Conservation (phyloP, 2,329 filamentous ascomycete genomes). For the Penicillium sp. region DNA sequence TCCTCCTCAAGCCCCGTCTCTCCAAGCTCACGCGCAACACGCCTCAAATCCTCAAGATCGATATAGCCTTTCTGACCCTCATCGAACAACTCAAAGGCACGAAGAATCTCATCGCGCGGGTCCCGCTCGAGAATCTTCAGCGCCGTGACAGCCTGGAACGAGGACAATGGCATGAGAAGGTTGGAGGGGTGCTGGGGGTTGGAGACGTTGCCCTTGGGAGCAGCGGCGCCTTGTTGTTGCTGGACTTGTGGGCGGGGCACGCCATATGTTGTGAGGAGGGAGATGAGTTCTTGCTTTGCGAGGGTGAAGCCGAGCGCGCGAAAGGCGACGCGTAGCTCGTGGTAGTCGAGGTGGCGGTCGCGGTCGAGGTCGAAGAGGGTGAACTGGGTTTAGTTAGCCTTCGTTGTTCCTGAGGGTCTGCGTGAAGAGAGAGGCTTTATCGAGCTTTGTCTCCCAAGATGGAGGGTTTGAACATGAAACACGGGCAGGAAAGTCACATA, state of each 20-base stretch:
- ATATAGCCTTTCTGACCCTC: constrained; percentile 89
- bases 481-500: constrained; percentile 49
- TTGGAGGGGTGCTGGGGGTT: constrained; percentile 60
- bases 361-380: constrained; percentile 95
- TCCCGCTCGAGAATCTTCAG: constrained; percentile 78
- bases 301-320: constrained; percentile 94
- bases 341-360: constrained; percentile 91
- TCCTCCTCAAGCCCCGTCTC: constrained; percentile 85
- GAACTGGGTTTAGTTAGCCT: constrained; percentile 58
- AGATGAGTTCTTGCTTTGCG: constrained; percentile 78
- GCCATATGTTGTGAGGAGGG: constrained; percentile 77
- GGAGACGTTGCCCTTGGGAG: constrained; percentile 31
- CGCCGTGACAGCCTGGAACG: constrained; percentile 75
- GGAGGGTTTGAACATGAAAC: background rate
- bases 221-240: constrained; percentile 25
- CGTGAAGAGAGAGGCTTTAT: background rate
- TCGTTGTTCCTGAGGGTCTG: background rate
- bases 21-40: constrained; percentile 85
- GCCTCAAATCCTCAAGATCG: constrained; percentile 78
- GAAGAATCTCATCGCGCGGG: constrained; percentile 83
- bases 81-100: constrained; percentile 92
- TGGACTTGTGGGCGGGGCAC: constrained; percentile 62
- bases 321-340: constrained; percentile 95
- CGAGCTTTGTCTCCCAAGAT: background rate
- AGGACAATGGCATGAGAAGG: constrained; percentile 68